Base-by-base conservation (phyloP, 768 basidiomycete genomes). In the Mycena haematopus region DNA sequence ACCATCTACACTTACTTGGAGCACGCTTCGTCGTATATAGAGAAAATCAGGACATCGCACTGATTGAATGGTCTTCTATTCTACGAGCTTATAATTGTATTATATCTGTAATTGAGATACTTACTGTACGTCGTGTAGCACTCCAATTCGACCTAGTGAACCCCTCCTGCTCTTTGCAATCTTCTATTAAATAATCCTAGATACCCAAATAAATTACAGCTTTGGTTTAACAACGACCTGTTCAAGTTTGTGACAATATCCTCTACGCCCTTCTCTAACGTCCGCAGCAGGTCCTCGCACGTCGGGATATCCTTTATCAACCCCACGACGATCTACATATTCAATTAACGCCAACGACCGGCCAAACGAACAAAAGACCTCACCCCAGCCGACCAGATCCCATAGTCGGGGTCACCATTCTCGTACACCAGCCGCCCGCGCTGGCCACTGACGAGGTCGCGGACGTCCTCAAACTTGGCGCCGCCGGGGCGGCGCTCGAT, bases 221-320 rank as follows among this genome's bases (percentile, higher is more conserved):
- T 80, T 82, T 11, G 79, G 71, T 68, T 76, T 78, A 42, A 71
- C 67, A 29, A 76, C 69, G 21, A 78, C 27, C 38, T 73, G 24
- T 71, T 73, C 70, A 92, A 67, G 14, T 79, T 72, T 19, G 75
- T 78, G 52, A 95, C 84, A 52, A 88, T 83, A 57, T 84, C 84
- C 73, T 91, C 89, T 0, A 88, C 88, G 71, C 94, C 93, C 53
- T 72, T 79, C 77, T 93, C 95, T 47, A 96, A 83, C 66, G 84
- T 78, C 19, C 72, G 69, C 56, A 96, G 63, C 31, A 97, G 76
- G 55, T 81, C 90, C 59, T 88, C 80, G 76, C 93, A 96, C 1
- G 89, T 91, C 15, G 92, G 92, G 45, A 92, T 86, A 71, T 96
- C 93, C 40, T 90, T 80, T 71, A 96, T 94, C 62, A 93, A 72